Evolutionary conservation across 2,329 filamentous ascomycete genomes (phyloP).

Genomic region (Diaporthe aspalathi): DNA sequence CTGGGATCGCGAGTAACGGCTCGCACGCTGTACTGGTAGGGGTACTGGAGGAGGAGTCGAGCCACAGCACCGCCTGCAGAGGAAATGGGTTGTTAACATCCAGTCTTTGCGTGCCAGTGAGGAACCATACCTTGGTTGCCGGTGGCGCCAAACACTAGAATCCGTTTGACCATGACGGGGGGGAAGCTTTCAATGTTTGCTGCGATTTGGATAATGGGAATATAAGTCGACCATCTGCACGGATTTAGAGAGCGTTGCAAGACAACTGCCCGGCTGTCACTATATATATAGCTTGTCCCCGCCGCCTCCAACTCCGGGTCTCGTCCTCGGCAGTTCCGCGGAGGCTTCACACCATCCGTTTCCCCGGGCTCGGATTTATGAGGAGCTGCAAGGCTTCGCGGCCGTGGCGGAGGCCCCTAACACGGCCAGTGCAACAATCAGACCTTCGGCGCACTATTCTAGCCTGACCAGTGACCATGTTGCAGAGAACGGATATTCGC

Average conservation of each 20-base stretch:
- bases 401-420: too few relatives aligned
- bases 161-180: neutral
- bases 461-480: too few relatives aligned
- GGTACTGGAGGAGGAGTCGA: constrained; percentile 31
- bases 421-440: too few relatives aligned
- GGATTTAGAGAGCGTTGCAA: too few relatives aligned
- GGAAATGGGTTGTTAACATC: neutral
- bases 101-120: neutral
- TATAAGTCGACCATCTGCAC: neutral
- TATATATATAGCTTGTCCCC: neutral
- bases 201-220: neutral
- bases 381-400: too few relatives aligned
- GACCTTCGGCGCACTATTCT: too few relatives aligned
- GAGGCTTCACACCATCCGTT: neutral
- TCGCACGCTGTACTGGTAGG: constrained; percentile 24
- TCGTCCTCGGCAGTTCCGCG: constrained; percentile 9
- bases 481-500: too few relatives aligned
- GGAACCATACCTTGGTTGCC: constrained; percentile 31
- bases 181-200: neutral
- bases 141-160: constrained; percentile 35
- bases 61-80: constrained; percentile 31
- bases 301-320: constrained; percentile 13
- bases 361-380: too few relatives aligned
- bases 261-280: neutral
- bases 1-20: constrained; percentile 31